Conservation (phyloP, 169 alveolate genomes). For the Eimeria necatrix region DNA sequence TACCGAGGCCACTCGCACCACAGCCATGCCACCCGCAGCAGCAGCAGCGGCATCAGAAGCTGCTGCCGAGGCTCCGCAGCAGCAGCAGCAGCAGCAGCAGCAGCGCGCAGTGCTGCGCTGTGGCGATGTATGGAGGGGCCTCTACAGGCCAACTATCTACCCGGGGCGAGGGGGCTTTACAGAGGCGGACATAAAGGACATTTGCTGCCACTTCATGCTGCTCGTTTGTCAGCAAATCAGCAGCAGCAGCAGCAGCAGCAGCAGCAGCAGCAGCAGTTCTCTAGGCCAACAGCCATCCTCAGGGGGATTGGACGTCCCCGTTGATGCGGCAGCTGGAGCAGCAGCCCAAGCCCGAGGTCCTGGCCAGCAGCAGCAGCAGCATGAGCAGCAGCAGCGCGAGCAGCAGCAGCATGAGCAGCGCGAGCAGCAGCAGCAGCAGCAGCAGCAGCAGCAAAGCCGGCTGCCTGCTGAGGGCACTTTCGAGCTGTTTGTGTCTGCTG, state of each 20-base stretch:
- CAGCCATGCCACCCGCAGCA: not conserved
- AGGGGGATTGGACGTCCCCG: not conserved
- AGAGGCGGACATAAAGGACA: constrained; percentile 18
- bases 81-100: constrained; percentile 59
- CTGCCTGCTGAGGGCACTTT: constrained; percentile 10
- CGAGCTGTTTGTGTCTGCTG: not conserved
- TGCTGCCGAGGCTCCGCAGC: not conserved
- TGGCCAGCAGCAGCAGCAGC: not conserved
- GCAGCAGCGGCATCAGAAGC: not conserved
- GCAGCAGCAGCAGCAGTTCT: constrained; percentile 13
- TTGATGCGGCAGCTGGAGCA: not conserved
- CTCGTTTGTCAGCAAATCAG: not conserved
- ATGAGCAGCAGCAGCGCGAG: not conserved
- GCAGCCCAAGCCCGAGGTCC: not conserved
- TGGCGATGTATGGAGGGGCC: constrained; percentile 39
- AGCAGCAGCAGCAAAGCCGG: constrained; percentile 1
- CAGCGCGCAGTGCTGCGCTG: constrained; percentile 52
- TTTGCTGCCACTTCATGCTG: constrained; percentile 47
- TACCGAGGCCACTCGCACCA: not conserved
- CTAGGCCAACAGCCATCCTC: not conserved
- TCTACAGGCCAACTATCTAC: constrained; percentile 16
- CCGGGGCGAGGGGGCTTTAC: constrained; percentile 23
- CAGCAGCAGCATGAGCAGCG: constrained; percentile 19
- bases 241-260: not conserved
- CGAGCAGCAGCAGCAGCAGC: not conserved